Conservation (phyloP, 139 green algal species). For the Monoraphidium neglectum region DNA sequence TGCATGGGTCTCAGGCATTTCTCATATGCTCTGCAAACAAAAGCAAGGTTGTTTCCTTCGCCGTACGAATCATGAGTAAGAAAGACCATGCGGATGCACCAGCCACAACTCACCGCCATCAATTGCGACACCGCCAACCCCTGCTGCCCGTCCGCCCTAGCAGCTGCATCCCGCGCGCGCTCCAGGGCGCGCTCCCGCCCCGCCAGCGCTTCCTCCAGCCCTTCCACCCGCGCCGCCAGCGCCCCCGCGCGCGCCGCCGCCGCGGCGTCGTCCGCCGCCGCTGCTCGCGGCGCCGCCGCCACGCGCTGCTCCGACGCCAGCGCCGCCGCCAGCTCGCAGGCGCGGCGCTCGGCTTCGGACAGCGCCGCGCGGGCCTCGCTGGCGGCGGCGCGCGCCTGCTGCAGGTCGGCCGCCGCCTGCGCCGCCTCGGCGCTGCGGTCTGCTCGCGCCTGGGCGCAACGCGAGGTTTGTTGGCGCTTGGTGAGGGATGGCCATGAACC, state of each 20-base stretch:
- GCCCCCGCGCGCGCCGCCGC: background rate
- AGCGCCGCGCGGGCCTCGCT: constrained; percentile 2
- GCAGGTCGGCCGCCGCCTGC: constrained; percentile 13
- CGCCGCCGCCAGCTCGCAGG: constrained; percentile 23
- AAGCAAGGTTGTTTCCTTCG: no score
- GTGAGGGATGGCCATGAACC: no score
- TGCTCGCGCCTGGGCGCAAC: no score
- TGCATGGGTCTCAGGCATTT: no score
- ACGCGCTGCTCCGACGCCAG: constrained; percentile 14
- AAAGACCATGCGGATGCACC: no score
- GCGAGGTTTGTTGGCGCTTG: no score
- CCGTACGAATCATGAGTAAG: no score
- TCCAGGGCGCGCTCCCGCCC: constrained; percentile 15
- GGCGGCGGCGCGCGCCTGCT: constrained; percentile 1
- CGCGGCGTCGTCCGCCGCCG: background rate
- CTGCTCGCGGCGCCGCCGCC: constrained; percentile 26
- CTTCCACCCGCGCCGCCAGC: constrained; percentile 37
- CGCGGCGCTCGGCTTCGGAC: constrained; percentile 23
- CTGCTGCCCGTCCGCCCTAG: constrained; percentile 3
- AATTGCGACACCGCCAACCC: background rate
- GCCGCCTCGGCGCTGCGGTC: constrained; percentile 4
- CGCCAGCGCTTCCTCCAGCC: constrained; percentile 31
- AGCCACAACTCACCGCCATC: background rate
- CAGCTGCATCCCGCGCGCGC: constrained; percentile 30
- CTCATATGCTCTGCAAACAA: no score